phyloP scores from a whole-genome alignment of 495 filamentous ascomycete species.

The Thermochaetoides thermophila region DNA sequence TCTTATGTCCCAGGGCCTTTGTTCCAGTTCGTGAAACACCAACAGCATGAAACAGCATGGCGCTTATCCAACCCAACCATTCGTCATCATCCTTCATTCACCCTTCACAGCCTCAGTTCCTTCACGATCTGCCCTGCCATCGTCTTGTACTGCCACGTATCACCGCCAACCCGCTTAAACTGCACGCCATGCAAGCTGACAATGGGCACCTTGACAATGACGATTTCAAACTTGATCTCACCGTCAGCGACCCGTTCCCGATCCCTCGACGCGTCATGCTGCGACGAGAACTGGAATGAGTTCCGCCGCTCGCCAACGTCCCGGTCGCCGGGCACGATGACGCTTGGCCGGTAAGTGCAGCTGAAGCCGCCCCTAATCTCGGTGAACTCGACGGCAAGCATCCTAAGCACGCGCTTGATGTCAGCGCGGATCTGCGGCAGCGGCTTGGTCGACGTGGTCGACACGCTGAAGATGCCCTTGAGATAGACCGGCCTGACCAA shows the following conservation, averaged over 20 bases:
- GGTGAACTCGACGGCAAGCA: conserved; percentile 73
- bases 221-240: conserved; percentile 81
- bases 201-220: conserved; percentile 94
- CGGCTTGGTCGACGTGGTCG: conserved; percentile 87
- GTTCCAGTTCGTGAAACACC: too few relatives aligned
- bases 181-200: conserved; percentile 90
- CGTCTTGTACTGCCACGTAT: conserved; percentile 96
- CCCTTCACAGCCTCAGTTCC: conserved; percentile 50
- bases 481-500: conserved; percentile 84
- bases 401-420: conserved; percentile 78
- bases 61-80: too few relatives aligned
- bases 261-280: conserved; percentile 12
- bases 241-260: conserved; percentile 34
- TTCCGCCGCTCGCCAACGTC: conserved; percentile 16
- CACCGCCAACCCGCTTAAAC: conserved; percentile 92
- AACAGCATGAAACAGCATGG: too few relatives aligned
- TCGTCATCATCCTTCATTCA: not conserved
- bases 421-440: conserved; percentile 71
- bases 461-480: conserved; percentile 95
- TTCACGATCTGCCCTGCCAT: conserved; percentile 91
- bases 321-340: conserved; percentile 39
- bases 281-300: not conserved
- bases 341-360: conserved; percentile 76
- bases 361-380: conserved; percentile 92
- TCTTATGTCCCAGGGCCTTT: too few relatives aligned